Conservation (phyloP, 805 yeast species). For the Sugiyamaella floridensis region DNA sequence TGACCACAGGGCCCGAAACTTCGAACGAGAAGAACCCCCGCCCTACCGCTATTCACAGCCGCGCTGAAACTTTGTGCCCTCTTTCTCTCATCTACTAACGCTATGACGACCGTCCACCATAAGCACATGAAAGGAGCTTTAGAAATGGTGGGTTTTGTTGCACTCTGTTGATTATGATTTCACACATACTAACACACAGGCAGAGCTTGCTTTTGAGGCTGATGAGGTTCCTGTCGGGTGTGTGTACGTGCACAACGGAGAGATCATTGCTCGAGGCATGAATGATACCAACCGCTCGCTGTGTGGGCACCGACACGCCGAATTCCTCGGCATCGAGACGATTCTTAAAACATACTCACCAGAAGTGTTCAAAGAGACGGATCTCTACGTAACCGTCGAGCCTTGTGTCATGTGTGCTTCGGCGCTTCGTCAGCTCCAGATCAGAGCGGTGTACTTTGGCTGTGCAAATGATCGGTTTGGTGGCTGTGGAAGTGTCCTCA, state of each 20-base stretch:
- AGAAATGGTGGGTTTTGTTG: conserved; percentile 27
- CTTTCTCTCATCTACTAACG: neutral
- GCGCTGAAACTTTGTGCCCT: neutral
- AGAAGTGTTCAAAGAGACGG: conserved; percentile 44
- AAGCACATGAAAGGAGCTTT: conserved; percentile 34
- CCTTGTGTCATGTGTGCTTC: conserved; percentile 99
- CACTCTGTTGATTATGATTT: too few species aligned
- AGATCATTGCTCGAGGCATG: conserved; percentile 67
- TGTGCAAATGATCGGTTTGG: conserved; percentile 95
- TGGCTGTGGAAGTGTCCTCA: conserved; percentile 84
- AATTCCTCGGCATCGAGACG: conserved; percentile 67
- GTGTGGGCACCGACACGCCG: conserved; percentile 86
- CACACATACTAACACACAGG: conserved; percentile 28
- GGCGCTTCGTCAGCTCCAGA: conserved; percentile 73
- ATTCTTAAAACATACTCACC: conserved; percentile 36
- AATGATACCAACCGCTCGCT: conserved; percentile 80
- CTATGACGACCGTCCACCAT: conserved; percentile 11
- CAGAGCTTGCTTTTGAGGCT: conserved; percentile 54
- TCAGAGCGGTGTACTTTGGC: conserved; percentile 73
- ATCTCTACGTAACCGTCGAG: conserved; percentile 89
- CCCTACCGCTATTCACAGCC: neutral
- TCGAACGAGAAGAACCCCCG: neutral
- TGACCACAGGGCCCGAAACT: neutral
- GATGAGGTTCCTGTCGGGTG: conserved; percentile 86
- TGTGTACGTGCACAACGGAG: conserved; percentile 48